phyloP scores from a whole-genome alignment of 352 stramenopile species.

The Phytophthora fragariaefolia region DNA sequence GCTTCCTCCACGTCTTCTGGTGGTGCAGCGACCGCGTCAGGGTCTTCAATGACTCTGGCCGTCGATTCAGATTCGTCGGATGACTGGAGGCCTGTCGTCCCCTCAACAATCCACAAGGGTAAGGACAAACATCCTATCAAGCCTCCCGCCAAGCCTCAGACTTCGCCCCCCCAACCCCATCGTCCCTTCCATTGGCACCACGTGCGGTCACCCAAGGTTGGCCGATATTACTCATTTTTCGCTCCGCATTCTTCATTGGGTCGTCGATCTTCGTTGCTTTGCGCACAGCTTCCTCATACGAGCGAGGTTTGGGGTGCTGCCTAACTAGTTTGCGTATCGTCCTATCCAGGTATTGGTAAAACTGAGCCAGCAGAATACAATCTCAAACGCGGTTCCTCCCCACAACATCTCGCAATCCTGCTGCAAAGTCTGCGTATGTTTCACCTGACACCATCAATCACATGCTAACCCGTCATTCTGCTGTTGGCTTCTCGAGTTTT shows the following conservation, averaged over 20 bases:
- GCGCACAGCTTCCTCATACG: neutral
- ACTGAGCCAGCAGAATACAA: constrained; percentile 1
- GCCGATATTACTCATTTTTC: constrained; percentile 1
- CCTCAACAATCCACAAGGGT: too few species aligned
- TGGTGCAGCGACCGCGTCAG: too few species aligned
- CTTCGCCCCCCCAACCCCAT: too few species aligned
- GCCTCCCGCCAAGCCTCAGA: too few species aligned
- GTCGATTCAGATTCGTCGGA: too few species aligned
- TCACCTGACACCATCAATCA: neutral
- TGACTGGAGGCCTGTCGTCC: too few species aligned
- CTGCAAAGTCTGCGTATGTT: constrained; percentile 1
- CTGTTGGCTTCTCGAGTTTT: neutral
- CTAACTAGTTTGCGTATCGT: neutral
- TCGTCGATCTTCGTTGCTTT: constrained; percentile 3
- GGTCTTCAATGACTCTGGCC: too few species aligned
- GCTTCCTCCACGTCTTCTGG: too few species aligned
- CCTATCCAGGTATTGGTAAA: neutral
- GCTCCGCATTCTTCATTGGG: neutral
- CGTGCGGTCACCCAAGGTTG: neutral
- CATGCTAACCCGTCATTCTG: neutral
- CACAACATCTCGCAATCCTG: neutral
- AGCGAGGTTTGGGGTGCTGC: neutral
- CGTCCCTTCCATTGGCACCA: neutral
- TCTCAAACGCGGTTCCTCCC: neutral
- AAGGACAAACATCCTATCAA: too few species aligned